phyloP scores from a whole-genome alignment of 2,329 filamentous ascomycete species.

The Penicillium paneum region DNA sequence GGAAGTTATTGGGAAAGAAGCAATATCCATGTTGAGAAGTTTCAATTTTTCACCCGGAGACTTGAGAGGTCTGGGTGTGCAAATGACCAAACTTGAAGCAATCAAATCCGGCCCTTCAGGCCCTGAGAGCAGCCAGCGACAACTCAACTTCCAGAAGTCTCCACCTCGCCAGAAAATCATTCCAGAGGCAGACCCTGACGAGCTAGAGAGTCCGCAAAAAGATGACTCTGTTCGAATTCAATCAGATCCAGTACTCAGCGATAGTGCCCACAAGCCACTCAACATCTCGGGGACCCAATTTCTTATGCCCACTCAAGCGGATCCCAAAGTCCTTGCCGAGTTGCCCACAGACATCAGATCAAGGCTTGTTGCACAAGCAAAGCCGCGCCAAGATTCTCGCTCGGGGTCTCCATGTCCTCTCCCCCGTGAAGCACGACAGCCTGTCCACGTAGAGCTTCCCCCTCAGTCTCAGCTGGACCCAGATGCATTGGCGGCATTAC shows the following conservation, averaged over 20 bases:
- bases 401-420: conserved; percentile 36
- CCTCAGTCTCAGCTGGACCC: conserved; percentile 77
- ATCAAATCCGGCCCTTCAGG: conserved; percentile 56
- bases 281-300: conserved; percentile 90
- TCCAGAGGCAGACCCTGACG: conserved; percentile 47
- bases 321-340: conserved; percentile 76
- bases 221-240: conserved; percentile 31
- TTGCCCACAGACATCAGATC: conserved; percentile 79
- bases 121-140: conserved; percentile 72
- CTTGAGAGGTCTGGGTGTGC: conserved; percentile 84
- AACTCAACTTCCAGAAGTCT: conserved; percentile 64
- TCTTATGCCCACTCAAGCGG: conserved; percentile 75
- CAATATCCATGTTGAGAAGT: conserved; percentile 75
- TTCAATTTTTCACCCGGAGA: conserved; percentile 87
- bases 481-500: conserved; percentile 77
- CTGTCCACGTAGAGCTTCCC: conserved; percentile 46
- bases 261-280: conserved; percentile 57
- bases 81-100: conserved; percentile 87
- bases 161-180: conserved; percentile 27
- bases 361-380: conserved; percentile 63
- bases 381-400: conserved; percentile 18
- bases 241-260: conserved; percentile 32
- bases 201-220: conserved; percentile 44
- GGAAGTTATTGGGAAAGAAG: conserved; percentile 72
- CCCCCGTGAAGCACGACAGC: conserved; percentile 16